These are phyloP conservation scores for Stentor roeselii DNA, from an alignment of 73 alveolate species.

Conservation along the genomic window DNA sequence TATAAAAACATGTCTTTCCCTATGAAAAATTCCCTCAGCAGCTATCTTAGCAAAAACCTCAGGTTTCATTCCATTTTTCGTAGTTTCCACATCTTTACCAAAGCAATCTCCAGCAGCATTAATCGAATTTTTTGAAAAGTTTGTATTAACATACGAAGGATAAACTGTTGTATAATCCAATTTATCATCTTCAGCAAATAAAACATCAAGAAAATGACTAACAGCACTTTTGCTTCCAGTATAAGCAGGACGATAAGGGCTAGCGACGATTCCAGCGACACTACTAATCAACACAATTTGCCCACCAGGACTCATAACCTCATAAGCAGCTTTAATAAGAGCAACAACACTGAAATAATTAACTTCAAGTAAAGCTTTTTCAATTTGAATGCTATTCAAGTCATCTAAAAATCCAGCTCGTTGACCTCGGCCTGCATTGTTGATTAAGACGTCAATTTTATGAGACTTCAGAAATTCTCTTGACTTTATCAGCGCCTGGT, in stretches of 20 bases:
- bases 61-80: slow-evolving; percentile 30
- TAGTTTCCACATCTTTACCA: slow-evolving; percentile 25
- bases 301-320: slow-evolving; percentile 22
- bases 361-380: not conserved
- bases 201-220: slow-evolving; percentile 27
- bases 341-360: slow-evolving; percentile 36
- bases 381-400: slow-evolving; percentile 1
- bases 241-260: slow-evolving; percentile 36
- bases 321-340: slow-evolving; percentile 25
- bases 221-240: slow-evolving; percentile 33
- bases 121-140: slow-evolving; percentile 33
- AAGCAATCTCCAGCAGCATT: slow-evolving; percentile 24
- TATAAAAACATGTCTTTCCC: slow-evolving; percentile 20
- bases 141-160: slow-evolving; percentile 39
- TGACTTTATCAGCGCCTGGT: not conserved
- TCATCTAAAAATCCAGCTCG: slow-evolving; percentile 30
- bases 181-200: slow-evolving; percentile 22
- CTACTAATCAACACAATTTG: slow-evolving; percentile 35
- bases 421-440: slow-evolving; percentile 38
- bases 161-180: slow-evolving; percentile 17
- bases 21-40: slow-evolving; percentile 24
- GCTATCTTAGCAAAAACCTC: slow-evolving; percentile 36
- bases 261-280: slow-evolving; percentile 33
- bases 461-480: not conserved
- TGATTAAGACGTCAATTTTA: slow-evolving; percentile 31